phyloP scores from a whole-genome alignment of 2,329 filamentous ascomycete species.

The Periconia macrospinosa region DNA sequence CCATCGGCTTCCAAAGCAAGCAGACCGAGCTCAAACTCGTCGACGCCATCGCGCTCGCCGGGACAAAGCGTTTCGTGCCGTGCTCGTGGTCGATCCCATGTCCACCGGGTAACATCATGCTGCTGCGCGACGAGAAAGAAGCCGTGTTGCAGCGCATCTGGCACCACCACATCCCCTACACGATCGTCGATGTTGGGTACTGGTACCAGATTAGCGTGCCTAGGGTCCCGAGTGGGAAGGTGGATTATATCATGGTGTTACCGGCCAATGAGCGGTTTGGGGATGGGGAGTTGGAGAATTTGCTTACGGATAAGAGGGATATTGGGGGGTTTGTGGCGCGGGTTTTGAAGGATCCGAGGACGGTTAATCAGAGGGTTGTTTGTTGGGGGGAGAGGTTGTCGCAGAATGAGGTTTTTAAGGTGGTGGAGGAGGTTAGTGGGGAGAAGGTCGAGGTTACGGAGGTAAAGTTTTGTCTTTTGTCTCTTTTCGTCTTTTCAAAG shows the following conservation, averaged over 20 bases:
- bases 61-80: constrained; percentile 36
- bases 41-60: constrained; percentile 29
- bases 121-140: constrained; percentile 54
- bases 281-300: constrained; percentile 49
- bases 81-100: constrained; percentile 44
- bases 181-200: constrained; percentile 61
- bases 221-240: constrained; percentile 48
- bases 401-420: constrained; percentile 50
- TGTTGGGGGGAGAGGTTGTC: constrained; percentile 52
- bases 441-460: constrained; percentile 50
- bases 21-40: constrained; percentile 26
- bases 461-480: constrained; percentile 26
- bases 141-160: constrained; percentile 54
- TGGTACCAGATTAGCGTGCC: constrained; percentile 58
- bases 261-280: constrained; percentile 43
- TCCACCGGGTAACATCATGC: constrained; percentile 47
- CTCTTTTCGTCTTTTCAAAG: neutral
- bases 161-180: constrained; percentile 53
- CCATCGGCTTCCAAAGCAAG: constrained; percentile 17
- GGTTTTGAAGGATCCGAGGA: constrained; percentile 56
- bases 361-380: constrained; percentile 57
- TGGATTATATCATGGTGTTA: constrained; percentile 46
- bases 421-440: constrained; percentile 53
- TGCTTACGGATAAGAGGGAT: constrained; percentile 55
- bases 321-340: constrained; percentile 56